Conservation (phyloP, 768 basidiomycete species). For the Cyathus striatus region DNA sequence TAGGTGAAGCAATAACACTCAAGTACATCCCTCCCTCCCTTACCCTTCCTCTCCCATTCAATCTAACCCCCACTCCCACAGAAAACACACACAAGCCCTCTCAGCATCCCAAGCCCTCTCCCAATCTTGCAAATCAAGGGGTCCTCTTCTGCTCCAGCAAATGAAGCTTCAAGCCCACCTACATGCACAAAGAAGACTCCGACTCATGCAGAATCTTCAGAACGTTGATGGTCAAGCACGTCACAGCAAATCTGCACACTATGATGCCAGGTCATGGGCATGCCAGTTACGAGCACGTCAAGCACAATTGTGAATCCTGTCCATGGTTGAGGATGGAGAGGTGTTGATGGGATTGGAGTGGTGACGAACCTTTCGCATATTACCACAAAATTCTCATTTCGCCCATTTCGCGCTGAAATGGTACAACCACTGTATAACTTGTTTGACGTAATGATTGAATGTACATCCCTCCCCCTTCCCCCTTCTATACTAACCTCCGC, state of each 20-base stretch:
- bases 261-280: conserved; percentile 97
- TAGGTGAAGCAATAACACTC: conserved; percentile 73
- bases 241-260: conserved; percentile 91
- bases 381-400: conserved; percentile 95
- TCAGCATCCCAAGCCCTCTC: conserved; percentile 67
- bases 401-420: conserved; percentile 93
- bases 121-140: conserved; percentile 72
- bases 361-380: conserved; percentile 97
- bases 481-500: conserved; percentile 2
- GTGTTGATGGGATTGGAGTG: conserved; percentile 18
- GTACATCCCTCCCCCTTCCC: conserved; percentile 37
- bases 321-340: neutral
- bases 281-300: conserved; percentile 78
- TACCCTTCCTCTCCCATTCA: too few species aligned
- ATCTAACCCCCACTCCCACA: too few species aligned
- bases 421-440: conserved; percentile 91
- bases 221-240: conserved; percentile 77
- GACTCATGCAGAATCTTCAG: conserved; percentile 87
- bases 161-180: conserved; percentile 62
- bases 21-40: too few species aligned
- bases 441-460: conserved; percentile 65
- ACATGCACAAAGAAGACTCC: conserved; percentile 61
- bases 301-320: conserved; percentile 67
- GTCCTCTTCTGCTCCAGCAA: conserved; percentile 45
- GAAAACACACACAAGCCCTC: conserved; percentile 59